Conservation (phyloP, 192 early-diverging fungal genomes). For the Paraglomus brasilianum region DNA sequence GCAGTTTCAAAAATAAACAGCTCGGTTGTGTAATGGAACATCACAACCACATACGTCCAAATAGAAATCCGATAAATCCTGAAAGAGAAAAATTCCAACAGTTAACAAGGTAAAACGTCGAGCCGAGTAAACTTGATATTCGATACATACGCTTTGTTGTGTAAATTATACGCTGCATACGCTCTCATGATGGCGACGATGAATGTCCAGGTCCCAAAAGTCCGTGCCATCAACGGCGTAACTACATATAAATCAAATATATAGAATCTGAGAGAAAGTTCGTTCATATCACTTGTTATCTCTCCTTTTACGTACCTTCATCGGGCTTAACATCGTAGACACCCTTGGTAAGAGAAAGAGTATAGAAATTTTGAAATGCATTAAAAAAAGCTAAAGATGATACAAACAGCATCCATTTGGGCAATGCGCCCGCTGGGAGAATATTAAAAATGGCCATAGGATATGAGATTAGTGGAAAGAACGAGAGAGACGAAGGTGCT, state of each 20-base stretch:
- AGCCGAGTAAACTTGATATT: not conserved
- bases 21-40: slow-evolving; percentile 68
- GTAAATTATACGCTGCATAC: slow-evolving; percentile 83
- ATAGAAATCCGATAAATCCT: slow-evolving; percentile 57
- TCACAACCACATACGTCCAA: slow-evolving; percentile 72
- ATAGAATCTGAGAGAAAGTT: too few species aligned
- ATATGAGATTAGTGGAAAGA: not conserved
- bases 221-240: slow-evolving; percentile 74
- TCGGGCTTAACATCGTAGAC: slow-evolving; percentile 70
- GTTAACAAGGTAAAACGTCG: not conserved
- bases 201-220: slow-evolving; percentile 90
- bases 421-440: slow-evolving; percentile 55
- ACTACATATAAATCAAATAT: slow-evolving; percentile 49
- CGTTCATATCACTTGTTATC: not conserved
- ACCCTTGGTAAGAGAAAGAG: slow-evolving; percentile 68
- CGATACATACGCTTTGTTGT: slow-evolving; percentile 59
- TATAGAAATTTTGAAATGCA: slow-evolving; percentile 78
- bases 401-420: slow-evolving; percentile 74
- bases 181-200: slow-evolving; percentile 78
- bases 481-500: not conserved
- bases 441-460: not conserved
- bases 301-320: slow-evolving; percentile 46
- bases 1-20: slow-evolving; percentile 60
- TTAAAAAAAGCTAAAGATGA: slow-evolving; percentile 81
- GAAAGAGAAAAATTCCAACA: not conserved